phyloP scores from a whole-genome alignment of 116 monocot genomes.

The Posidonia oceanica region DNA sequence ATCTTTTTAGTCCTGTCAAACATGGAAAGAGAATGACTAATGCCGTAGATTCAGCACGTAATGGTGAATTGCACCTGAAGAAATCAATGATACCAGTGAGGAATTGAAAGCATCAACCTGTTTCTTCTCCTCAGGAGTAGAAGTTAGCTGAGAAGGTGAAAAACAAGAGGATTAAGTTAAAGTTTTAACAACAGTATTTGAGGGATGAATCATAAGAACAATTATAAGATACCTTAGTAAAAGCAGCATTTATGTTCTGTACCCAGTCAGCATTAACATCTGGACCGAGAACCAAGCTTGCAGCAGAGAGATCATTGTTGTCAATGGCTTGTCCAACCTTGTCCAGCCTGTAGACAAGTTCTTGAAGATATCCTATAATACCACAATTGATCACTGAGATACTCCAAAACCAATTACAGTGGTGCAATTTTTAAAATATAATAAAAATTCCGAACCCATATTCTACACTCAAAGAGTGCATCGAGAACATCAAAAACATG shows the following conservation, averaged over 20 bases:
- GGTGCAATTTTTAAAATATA: no score
- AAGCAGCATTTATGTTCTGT: slow-evolving; percentile 56
- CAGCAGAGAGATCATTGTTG: slow-evolving; percentile 56
- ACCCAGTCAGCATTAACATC: slow-evolving; percentile 48
- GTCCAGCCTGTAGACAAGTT: slow-evolving; percentile 77
- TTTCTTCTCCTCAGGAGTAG: slow-evolving; percentile 58
- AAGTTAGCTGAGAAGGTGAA: slow-evolving; percentile 45
- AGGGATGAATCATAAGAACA: not conserved
- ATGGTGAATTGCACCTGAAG: slow-evolving; percentile 48
- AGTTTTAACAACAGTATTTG: not conserved
- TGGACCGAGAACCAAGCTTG: slow-evolving; percentile 47
- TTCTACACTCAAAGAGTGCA: no score
- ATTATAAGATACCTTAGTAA: slow-evolving; percentile 43
- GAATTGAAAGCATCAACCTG: slow-evolving; percentile 72
- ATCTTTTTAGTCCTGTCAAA: not conserved
- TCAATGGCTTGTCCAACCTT: slow-evolving; percentile 93
- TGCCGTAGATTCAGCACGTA: not conserved
- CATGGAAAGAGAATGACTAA: not conserved
- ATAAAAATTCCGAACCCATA: no score
- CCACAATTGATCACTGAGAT: slow-evolving; percentile 1
- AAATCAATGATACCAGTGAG: slow-evolving; percentile 64
- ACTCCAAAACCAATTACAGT: not conserved
- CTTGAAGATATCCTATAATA: slow-evolving; percentile 78
- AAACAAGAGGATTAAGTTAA: not conserved
- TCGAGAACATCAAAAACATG: no score